phyloP scores from a whole-genome alignment of 2,329 filamentous ascomycete species.

The Nemania sp. region DNA sequence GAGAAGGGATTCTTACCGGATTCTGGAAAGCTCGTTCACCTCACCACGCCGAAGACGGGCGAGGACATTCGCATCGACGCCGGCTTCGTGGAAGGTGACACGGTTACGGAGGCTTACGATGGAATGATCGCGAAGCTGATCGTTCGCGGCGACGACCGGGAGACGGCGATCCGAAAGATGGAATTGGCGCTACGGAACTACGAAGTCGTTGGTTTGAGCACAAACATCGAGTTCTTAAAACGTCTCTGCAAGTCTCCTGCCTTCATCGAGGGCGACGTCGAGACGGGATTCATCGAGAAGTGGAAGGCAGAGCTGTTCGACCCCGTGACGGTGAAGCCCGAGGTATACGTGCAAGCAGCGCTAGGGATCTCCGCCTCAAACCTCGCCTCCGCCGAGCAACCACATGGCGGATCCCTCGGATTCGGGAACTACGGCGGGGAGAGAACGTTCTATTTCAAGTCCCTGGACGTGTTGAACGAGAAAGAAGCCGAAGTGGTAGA shows the following conservation, averaged over 20 bases:
- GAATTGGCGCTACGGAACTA: constrained; percentile 81
- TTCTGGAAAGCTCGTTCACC: constrained; percentile 83
- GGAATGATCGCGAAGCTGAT: constrained; percentile 99
- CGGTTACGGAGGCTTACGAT: constrained; percentile 92
- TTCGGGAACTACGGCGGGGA: constrained; percentile 54
- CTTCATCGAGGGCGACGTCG: constrained; percentile 85
- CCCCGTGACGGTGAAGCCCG: constrained; percentile 62
- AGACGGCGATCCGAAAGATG: constrained; percentile 82
- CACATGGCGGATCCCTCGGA: constrained; percentile 58
- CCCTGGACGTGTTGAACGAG: constrained; percentile 64
- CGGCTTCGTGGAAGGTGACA: constrained; percentile 88
- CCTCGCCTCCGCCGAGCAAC: constrained; percentile 41
- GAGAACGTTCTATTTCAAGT: constrained; percentile 57
- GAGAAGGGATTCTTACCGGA: constrained; percentile 91
- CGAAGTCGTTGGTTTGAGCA: constrained; percentile 89
- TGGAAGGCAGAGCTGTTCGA: constrained; percentile 79
- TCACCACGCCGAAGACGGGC: constrained; percentile 71
- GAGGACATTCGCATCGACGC: constrained; percentile 88
- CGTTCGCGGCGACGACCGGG: constrained; percentile 77
- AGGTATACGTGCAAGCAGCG: constrained; percentile 85
- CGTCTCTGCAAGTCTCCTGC: constrained; percentile 78
- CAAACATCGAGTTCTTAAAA: constrained; percentile 97
- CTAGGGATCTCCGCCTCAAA: constrained; percentile 69
- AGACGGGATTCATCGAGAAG: constrained; percentile 96
- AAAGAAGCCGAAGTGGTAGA: constrained; percentile 66